These are phyloP conservation scores for Glaciozyma antarctica DNA, from an alignment of 768 basidiomycete species.

Conservation along the genomic window DNA sequence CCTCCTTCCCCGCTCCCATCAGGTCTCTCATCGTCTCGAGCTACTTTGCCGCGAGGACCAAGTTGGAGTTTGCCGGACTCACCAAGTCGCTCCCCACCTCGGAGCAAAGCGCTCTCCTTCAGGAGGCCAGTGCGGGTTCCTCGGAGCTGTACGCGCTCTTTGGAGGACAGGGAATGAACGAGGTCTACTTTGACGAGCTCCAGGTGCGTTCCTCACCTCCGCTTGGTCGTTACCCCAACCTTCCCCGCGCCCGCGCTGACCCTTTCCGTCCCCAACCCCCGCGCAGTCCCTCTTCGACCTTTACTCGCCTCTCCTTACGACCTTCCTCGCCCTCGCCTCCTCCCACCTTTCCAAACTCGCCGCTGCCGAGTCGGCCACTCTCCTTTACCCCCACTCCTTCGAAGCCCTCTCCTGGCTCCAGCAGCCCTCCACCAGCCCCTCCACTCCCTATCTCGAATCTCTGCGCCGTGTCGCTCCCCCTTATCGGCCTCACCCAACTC, in stretches of 20 bases:
- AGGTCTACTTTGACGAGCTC: conserved; percentile 93
- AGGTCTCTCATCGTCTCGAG: conserved; percentile 66
- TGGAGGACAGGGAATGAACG: conserved; percentile 95
- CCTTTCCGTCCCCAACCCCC: conserved; percentile 69
- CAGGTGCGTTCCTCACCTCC: conserved; percentile 45
- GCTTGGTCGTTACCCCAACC: not conserved
- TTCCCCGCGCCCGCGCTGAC: not conserved
- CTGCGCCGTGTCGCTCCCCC: conserved; percentile 83
- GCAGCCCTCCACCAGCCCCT: conserved; percentile 58
- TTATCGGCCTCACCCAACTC: conserved; percentile 93
- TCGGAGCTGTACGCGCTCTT: conserved; percentile 71
- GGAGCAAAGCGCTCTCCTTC: conserved; percentile 59
- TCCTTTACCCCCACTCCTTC: conserved; percentile 68
- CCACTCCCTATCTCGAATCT: conserved; percentile 80
- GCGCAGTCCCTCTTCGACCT: conserved; percentile 82
- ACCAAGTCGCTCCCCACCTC: conserved; percentile 46
- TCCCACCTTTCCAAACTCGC: conserved; percentile 48
- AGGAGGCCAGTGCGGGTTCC: conserved; percentile 47
- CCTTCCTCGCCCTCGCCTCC: conserved; percentile 61
- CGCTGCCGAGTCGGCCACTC: conserved; percentile 41
- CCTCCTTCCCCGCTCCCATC: conserved; percentile 61
- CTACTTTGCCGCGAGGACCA: conserved; percentile 67
- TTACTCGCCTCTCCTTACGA: conserved; percentile 72
- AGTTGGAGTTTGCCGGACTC: conserved; percentile 53
- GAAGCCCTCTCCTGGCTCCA: conserved; percentile 77